phyloP scores from a whole-genome alignment of 306 rosid species.

The Quercus parvula region DNA sequence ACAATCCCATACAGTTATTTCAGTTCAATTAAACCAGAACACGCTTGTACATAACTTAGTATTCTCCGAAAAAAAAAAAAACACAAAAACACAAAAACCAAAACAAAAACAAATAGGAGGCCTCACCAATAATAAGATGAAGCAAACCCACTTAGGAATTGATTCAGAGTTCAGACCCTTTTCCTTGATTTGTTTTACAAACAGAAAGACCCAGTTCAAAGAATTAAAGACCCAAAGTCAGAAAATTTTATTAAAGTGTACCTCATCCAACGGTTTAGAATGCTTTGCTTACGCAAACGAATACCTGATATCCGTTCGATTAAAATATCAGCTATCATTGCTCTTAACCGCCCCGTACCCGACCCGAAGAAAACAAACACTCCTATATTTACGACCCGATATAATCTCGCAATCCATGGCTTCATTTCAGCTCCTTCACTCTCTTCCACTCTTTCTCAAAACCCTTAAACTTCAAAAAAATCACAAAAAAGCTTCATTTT shows the following conservation, averaged over 20 bases:
- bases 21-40: neutral
- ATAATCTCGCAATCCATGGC: conserved; percentile 39
- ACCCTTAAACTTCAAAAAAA: neutral
- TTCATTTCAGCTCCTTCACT: conserved; percentile 36
- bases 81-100: neutral
- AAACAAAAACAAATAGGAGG: no score
- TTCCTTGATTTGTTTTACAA: neutral
- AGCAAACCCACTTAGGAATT: no score
- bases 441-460: conserved; percentile 13
- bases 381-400: no score
- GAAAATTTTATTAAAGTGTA: no score
- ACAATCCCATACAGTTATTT: neutral
- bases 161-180: neutral
- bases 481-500: neutral
- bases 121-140: neutral
- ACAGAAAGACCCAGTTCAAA: conserved; percentile 1
- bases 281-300: neutral
- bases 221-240: conserved; percentile 4
- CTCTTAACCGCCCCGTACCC: no score
- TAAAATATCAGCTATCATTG: neutral
- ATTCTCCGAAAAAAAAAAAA: neutral
- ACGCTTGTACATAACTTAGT: neutral
- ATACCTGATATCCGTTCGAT: conserved; percentile 9
- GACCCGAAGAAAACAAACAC: no score
- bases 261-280: conserved; percentile 15